Evolutionary conservation across 78 protist species (phyloP), one percentile per base, ranked within the genome.

Genomic region (Pelomyxa schiedti): DNA sequence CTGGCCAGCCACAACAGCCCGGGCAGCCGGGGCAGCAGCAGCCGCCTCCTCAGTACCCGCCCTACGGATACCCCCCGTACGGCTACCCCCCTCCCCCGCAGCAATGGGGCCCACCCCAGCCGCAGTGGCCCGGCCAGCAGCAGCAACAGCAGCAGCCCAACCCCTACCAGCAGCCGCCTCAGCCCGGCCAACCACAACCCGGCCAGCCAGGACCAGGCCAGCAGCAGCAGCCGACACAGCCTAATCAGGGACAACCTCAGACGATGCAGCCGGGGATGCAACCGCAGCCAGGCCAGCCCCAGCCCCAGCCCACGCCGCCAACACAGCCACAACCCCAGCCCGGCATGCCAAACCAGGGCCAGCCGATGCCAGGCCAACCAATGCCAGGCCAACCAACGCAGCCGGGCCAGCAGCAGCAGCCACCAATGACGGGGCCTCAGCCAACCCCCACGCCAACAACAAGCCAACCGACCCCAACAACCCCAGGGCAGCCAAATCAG

Each of bases 281-380:
- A 72, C 30, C 78, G 74, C 30, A 65, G 69, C 29, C 76, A 79
- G 82, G 82, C n/a, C 42, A 22, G 4, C 68, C 58, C 53, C 64
- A 40, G 28, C 39, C 71, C 26, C 69, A 42, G 16, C 28, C 77
- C n/a, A 42, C 47, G 1, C 66, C 5, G 64, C 42, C 30, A 1
- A 71, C 73, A 28, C 68, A 52, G 66, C 22, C 65, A 6, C 76
- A 66, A 70, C 76, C 76, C 32, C 72, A 71, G 74, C 36, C 7
- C 2, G 75, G 75, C 7, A 8, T 9, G 9, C 75, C 41, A 39
- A n/a, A n/a, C n/a, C n/a, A n/a, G n/a, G n/a, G n/a, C n/a, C n/a
- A n/a, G n/a, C n/a, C n/a, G n/a, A n/a, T n/a, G n/a, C n/a, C n/a
- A n/a, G n/a, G n/a, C n/a, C 58, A 37, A 16, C 75, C 74, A 22